Percentiles rank a stretch among this genome's conserved stretches.
phyloP scores from a whole-genome alignment of 2,329 filamentous ascomycete species.

The Fusarium udum region DNA sequence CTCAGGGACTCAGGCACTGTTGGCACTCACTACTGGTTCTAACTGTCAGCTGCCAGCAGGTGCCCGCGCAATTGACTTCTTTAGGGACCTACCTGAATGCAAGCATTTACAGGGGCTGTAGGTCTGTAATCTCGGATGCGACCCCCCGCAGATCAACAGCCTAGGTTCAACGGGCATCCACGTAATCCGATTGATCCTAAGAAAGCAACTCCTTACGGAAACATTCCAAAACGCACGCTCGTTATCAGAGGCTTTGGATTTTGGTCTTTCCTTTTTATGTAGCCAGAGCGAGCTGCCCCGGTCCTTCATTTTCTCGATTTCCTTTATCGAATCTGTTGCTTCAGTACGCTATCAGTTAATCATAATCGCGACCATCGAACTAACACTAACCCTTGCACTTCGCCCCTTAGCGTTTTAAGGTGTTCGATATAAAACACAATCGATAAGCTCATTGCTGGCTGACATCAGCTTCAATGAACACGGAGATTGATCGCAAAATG shows the following conservation, averaged over 20 bases:
- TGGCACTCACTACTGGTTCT: conserved; percentile 3
- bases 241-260: neutral
- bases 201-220: neutral
- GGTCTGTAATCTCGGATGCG: conserved; percentile 32
- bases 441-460: neutral
- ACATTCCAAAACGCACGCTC: neutral
- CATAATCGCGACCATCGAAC: conserved; percentile 2
- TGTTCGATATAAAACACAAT: neutral
- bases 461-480: conserved; percentile 1
- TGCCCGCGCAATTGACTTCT: neutral
- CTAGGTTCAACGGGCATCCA: conserved; percentile 12
- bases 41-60: neutral
- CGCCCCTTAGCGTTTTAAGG: neutral
- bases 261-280: neutral
- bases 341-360: neutral
- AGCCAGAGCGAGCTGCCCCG: neutral
- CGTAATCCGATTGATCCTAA: conserved; percentile 20
- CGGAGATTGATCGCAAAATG: conserved; percentile 24
- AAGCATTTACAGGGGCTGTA: conserved; percentile 9
- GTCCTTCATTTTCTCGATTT: conserved; percentile 7
- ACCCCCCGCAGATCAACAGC: conserved; percentile 33
- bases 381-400: neutral
- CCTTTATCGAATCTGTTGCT: neutral
- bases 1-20: neutral
- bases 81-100: neutral